Evolutionary conservation across 495 filamentous ascomycete species (phyloP).

Genomic region (Choiromyces venosus): DNA sequence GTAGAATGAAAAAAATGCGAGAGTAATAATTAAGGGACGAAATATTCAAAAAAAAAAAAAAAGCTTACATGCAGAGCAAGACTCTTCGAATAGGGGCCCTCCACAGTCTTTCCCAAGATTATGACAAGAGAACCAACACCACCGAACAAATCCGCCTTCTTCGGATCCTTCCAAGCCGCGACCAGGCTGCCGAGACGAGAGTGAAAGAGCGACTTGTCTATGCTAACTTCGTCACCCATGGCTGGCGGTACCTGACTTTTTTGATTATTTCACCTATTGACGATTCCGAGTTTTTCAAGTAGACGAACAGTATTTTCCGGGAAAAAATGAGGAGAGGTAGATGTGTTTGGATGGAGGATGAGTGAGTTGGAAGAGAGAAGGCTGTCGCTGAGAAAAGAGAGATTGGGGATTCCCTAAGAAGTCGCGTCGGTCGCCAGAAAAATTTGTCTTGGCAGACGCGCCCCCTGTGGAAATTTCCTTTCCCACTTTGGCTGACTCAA

Average conservation of each 20-base stretch:
- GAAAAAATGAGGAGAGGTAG: slow-evolving; percentile 11
- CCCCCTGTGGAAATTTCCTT: slow-evolving; percentile 35
- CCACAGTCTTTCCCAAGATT: slow-evolving; percentile 90
- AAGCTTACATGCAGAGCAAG: slow-evolving; percentile 85
- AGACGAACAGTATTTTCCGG: neutral
- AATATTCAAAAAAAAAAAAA: slow-evolving; percentile 6
- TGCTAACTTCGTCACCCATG: slow-evolving; percentile 61
- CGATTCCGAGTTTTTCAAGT: neutral
- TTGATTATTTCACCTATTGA: neutral
- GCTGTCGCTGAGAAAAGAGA: slow-evolving; percentile 17
- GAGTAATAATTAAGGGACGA: slow-evolving; percentile 7
- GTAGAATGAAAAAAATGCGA: slow-evolving; percentile 27
- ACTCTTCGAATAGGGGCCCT: slow-evolving; percentile 78
- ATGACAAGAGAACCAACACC: slow-evolving; percentile 81
- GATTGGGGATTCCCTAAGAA: slow-evolving; percentile 30
- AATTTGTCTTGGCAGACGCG: slow-evolving; percentile 33
- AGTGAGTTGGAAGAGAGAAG: slow-evolving; percentile 25
- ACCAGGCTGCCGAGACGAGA: slow-evolving; percentile 81
- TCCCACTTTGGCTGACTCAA: slow-evolving; percentile 7
- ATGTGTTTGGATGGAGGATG: slow-evolving; percentile 7
- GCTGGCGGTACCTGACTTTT: neutral
- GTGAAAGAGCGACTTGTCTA: slow-evolving; percentile 87
- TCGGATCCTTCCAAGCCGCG: slow-evolving; percentile 91
- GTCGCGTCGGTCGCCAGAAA: slow-evolving; percentile 33
- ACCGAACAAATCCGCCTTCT: slow-evolving; percentile 77